These are phyloP conservation scores for Ceratocystis alfenasii DNA, from an alignment of 2,329 filamentous ascomycete species.

Conservation along the genomic window DNA sequence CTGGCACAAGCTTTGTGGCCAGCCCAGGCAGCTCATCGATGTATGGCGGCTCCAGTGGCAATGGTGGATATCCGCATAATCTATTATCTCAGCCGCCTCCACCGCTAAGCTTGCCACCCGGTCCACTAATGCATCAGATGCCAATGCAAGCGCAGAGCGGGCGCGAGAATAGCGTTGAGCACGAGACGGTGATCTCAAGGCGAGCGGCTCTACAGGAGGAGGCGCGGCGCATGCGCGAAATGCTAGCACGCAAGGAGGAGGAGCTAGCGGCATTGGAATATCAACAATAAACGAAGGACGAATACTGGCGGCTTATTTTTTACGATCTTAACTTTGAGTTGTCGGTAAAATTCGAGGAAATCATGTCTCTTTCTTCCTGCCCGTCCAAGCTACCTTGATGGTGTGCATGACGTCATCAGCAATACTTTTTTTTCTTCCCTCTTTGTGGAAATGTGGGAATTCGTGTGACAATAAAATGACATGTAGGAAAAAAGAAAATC, in stretches of 20 bases:
- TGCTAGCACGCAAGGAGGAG: conserved; percentile 60
- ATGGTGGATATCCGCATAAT: conserved; percentile 1
- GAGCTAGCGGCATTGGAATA: conserved; percentile 45
- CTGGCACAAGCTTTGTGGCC: conserved; percentile 12
- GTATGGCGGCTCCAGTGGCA: neutral
- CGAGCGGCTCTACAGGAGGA: conserved; percentile 57
- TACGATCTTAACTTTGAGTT: neutral
- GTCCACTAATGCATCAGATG: neutral
- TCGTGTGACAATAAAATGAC: neutral
- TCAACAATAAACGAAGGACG: conserved; percentile 19
- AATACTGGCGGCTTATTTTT: neutral
- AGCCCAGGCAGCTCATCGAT: conserved; percentile 13
- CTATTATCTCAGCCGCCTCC: conserved; percentile 11
- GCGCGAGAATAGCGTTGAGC: conserved; percentile 18
- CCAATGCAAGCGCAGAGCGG: neutral
- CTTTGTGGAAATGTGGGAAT: neutral
- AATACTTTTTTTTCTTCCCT: too few species aligned
- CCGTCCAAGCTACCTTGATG: neutral
- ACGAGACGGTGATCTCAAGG: conserved; percentile 37
- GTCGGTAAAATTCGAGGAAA: neutral
- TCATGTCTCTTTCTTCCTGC: neutral
- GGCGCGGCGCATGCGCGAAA: conserved; percentile 62
- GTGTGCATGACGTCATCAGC: neutral
- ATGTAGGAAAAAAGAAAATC: neutral
- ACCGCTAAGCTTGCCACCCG: conserved; percentile 2